Conservation (phyloP, 768 basidiomycete genomes). For the Vararia minispora region DNA sequence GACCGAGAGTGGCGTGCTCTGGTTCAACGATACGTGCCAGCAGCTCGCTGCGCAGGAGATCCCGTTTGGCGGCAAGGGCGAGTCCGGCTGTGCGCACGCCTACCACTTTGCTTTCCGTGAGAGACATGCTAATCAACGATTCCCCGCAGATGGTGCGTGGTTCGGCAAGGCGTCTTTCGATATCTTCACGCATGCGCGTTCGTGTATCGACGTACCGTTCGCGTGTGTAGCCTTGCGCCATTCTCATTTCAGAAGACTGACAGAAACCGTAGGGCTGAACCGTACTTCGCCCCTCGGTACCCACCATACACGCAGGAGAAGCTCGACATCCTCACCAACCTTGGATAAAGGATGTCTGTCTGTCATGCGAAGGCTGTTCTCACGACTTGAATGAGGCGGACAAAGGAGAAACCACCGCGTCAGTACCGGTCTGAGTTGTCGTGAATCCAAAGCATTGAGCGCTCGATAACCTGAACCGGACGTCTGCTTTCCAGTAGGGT, state of each 20-base stretch:
- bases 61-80: slow-evolving; percentile 19
- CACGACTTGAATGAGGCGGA: too few relatives aligned
- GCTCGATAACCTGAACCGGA: too few relatives aligned
- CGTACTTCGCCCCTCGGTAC: slow-evolving; percentile 38
- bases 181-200: slow-evolving; percentile 37
- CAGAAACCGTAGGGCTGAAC: slow-evolving; percentile 32
- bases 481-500: too few relatives aligned
- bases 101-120: not conserved
- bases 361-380: too few relatives aligned
- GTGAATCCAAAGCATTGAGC: too few relatives aligned
- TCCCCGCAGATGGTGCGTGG: slow-evolving; percentile 18
- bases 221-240: slow-evolving; percentile 29
- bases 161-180: slow-evolving; percentile 20
- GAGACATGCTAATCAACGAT: not conserved
- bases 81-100: slow-evolving; percentile 20
- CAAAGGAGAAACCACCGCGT: too few relatives aligned
- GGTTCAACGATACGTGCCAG: slow-evolving; percentile 23
- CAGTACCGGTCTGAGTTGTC: too few relatives aligned
- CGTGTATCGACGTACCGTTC: slow-evolving; percentile 42
- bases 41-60: slow-evolving; percentile 12
- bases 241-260: not conserved
- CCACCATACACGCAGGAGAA: slow-evolving; percentile 47
- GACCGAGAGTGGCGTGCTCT: slow-evolving; percentile 21
- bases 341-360: too few relatives aligned
- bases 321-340: slow-evolving; percentile 18